phyloP scores from a whole-genome alignment of 225 moss, liverwort and hornwort genomes.

The Polytrichum commune region DNA sequence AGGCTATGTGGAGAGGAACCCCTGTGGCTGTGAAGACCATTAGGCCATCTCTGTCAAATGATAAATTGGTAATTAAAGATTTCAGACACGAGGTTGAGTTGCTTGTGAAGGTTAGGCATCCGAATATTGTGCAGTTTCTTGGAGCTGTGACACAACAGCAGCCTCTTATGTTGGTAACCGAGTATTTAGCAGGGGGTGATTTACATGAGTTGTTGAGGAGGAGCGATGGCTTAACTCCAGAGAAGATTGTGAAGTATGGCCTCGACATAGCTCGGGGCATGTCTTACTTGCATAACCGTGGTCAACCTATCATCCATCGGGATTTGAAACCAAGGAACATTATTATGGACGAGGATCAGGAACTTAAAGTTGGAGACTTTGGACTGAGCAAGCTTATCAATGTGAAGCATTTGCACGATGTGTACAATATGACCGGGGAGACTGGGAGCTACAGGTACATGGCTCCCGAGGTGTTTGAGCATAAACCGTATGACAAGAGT shows the following conservation, averaged over 20 bases:
- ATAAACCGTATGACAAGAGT: conserved; percentile 65
- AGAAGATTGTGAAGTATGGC: conserved; percentile 52
- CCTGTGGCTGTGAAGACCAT: conserved; percentile 90
- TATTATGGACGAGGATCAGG: conserved; percentile 61
- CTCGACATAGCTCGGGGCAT: conserved; percentile 85
- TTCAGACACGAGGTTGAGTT: conserved; percentile 90
- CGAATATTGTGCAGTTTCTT: conserved; percentile 87
- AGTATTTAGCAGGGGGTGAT: conserved; percentile 84
- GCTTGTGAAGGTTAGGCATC: conserved; percentile 80
- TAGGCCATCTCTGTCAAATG: conserved; percentile 69
- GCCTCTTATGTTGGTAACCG: conserved; percentile 82
- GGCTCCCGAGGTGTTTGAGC: conserved; percentile 95
- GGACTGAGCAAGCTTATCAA: conserved; percentile 83
- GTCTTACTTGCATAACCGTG: conserved; percentile 75
- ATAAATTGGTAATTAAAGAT: conserved; percentile 72
- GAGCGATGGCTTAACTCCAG: conserved; percentile 21
- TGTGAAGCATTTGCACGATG: conserved; percentile 59
- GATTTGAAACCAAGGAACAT: conserved; percentile 86
- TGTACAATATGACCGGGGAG: conserved; percentile 91
- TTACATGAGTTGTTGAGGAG: conserved; percentile 53
- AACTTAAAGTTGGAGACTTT: conserved; percentile 82
- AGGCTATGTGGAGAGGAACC: conserved; percentile 71
- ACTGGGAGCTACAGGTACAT: conserved; percentile 95
- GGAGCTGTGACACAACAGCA: conserved; percentile 69
- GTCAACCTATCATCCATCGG: conserved; percentile 75